Percentiles rank a stretch among this genome's conserved stretches.
Evolutionary conservation across 1,284 basidiomycete species (phyloP).

Genomic region (Afroboletus lepidellus): DNA sequence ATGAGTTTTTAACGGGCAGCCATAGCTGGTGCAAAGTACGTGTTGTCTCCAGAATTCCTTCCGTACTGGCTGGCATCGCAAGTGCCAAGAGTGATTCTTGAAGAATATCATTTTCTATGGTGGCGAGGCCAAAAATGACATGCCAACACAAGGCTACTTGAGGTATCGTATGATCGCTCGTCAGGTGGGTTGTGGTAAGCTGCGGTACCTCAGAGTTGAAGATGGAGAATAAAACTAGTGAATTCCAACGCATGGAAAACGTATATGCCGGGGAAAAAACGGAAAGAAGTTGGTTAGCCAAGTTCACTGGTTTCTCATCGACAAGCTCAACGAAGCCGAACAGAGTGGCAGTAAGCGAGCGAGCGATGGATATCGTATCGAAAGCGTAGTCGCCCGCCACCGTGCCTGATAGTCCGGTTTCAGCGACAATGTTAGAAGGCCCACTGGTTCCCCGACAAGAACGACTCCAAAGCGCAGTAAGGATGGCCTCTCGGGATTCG

Average conservation of each 20-base stretch:
- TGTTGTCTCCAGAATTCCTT: slow-evolving; percentile 32
- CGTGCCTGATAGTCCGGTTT: not conserved
- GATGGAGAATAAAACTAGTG: slow-evolving; percentile 18
- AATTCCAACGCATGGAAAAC: slow-evolving; percentile 24
- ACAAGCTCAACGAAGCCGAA: slow-evolving; percentile 2
- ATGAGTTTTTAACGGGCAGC: slow-evolving; percentile 26
- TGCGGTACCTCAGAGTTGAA: slow-evolving; percentile 14
- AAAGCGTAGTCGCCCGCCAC: not conserved
- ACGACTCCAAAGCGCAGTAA: slow-evolving; percentile 28
- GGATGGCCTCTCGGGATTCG: slow-evolving; percentile 20
- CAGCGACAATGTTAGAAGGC: not conserved
- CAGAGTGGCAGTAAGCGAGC: slow-evolving; percentile 15
- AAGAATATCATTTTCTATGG: slow-evolving; percentile 23
- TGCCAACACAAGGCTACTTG: slow-evolving; percentile 20
- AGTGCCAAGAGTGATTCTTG: not conserved
- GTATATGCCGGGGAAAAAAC: slow-evolving; percentile 17
- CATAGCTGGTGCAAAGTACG: slow-evolving; percentile 44
- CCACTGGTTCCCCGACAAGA: not conserved
- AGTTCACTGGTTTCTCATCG: not conserved
- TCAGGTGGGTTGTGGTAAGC: not conserved
- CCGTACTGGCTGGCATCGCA: not conserved
- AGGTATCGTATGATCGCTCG: slow-evolving; percentile 7
- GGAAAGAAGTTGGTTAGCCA: slow-evolving; percentile 8
- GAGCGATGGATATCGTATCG: slow-evolving; percentile 17
- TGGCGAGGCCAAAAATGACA: slow-evolving; percentile 32